Conservation (phyloP, 495 filamentous ascomycete species). For the Tetracladium marchalianum region DNA sequence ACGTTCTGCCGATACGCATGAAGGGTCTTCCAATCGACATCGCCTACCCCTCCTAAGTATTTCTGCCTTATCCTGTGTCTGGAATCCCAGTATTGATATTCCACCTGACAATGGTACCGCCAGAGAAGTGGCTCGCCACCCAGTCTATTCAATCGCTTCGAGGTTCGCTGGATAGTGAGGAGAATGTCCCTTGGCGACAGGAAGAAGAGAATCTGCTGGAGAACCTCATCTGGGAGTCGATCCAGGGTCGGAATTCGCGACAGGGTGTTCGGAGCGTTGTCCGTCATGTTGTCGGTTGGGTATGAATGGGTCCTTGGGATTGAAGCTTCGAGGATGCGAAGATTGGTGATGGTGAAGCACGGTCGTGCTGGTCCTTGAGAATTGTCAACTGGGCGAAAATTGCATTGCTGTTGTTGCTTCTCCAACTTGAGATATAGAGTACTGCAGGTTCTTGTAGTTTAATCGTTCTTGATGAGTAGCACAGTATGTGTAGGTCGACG, state of each 20-base stretch:
- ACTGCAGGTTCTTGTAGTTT: no score
- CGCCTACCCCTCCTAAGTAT: constrained; percentile 32
- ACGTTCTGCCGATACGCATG: constrained; percentile 49
- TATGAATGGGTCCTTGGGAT: no score
- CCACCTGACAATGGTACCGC: constrained; percentile 58
- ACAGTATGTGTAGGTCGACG: no score
- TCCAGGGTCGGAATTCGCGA: not conserved
- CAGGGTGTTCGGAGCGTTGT: not conserved
- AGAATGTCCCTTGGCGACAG: constrained; percentile 45
- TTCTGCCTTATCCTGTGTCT: constrained; percentile 54
- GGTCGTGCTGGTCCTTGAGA: no score
- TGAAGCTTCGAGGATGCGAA: no score
- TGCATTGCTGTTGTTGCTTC: no score
- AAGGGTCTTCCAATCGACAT: constrained; percentile 67
- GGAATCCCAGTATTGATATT: constrained; percentile 65
- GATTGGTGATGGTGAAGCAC: no score
- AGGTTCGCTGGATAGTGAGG: constrained; percentile 43
- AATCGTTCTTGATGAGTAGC: no score
- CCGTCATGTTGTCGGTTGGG: not conserved
- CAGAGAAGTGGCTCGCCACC: constrained; percentile 66
- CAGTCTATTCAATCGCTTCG: constrained; percentile 52
- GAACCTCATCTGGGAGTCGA: constrained; percentile 62
- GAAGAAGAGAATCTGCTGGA: constrained; percentile 56
- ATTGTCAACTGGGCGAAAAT: no score
- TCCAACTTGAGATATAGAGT: no score